Conservation (phyloP, 2,329 filamentous ascomycete species). For the Pseudogymnoascus sp. region DNA sequence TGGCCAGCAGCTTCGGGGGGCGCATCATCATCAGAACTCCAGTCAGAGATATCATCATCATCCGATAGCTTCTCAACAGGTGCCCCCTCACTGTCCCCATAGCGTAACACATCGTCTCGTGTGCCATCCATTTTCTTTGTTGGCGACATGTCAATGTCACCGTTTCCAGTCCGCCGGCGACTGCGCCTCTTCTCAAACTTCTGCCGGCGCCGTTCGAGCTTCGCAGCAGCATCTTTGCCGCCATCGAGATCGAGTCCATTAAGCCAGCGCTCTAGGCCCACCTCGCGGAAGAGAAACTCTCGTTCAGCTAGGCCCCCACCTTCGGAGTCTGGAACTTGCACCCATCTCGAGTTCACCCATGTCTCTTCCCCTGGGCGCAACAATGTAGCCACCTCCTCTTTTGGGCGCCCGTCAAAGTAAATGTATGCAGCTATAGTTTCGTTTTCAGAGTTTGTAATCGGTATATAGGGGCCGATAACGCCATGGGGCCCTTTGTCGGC, state of each 20-base stretch:
- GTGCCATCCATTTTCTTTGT: slow-evolving; percentile 23
- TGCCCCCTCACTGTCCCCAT: slow-evolving; percentile 67
- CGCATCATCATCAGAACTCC: slow-evolving; percentile 70
- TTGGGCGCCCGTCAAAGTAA: slow-evolving; percentile 91
- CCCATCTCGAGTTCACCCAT: slow-evolving; percentile 98
- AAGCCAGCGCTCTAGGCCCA: slow-evolving; percentile 90
- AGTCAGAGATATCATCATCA: slow-evolving; percentile 65
- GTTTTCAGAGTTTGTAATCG: slow-evolving; percentile 85
- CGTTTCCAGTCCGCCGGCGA: slow-evolving; percentile 48
- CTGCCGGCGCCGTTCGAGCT: slow-evolving; percentile 78
- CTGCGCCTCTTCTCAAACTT: slow-evolving; percentile 66
- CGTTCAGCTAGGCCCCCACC: slow-evolving; percentile 91
- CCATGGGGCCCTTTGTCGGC: slow-evolving; percentile 47
- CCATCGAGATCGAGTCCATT: slow-evolving; percentile 86
- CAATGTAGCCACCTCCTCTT: slow-evolving; percentile 94
- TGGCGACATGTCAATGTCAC: slow-evolving; percentile 35
- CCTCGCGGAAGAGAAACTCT: slow-evolving; percentile 94
- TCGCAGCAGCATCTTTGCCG: slow-evolving; percentile 84
- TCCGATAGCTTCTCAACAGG: slow-evolving; percentile 65
- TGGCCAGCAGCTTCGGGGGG: slow-evolving; percentile 91
- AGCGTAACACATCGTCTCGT: slow-evolving; percentile 60
- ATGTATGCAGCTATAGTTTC: slow-evolving; percentile 98
- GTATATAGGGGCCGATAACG: slow-evolving; percentile 76
- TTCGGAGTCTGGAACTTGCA: slow-evolving; percentile 83
- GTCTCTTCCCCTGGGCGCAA: slow-evolving; percentile 91